Base-by-base conservation (phyloP, 2,329 filamentous ascomycete genomes). In the Talaromyces atroroseus region DNA sequence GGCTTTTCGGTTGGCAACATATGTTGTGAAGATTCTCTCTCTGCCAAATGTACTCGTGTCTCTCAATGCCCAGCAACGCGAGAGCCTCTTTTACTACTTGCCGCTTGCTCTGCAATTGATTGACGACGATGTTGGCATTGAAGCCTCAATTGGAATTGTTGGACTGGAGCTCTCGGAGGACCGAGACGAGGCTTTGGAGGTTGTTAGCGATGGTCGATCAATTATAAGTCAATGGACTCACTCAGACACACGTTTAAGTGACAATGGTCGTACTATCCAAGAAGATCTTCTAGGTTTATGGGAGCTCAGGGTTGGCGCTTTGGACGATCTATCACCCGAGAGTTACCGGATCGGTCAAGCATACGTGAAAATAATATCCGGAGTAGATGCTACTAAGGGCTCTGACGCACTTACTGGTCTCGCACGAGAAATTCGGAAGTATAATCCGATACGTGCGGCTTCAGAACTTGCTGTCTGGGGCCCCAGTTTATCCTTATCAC, bases 1-100 rank as follows among this genome's bases (percentile, higher is more conserved):
- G 54, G 84, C 90, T 1, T 82, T 89, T 14, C 81, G 92, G 55
- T 88, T 95, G 75, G 84, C 87, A 1, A 78, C 87, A 49, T 96
- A 91, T 68, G 81, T 84, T 0, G 76, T 79, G 5, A 80, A 79
- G 49, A 68, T 94, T 0, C 67, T 91, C 32, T 72, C 74, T 18
- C 69, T 68, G 1, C 70, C 70, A 2, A 68, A 74, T 20, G 52
- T 74, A 2, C 60, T 72, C 12, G 62, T 67, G 14, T 60, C 63
- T 34, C 51, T 75, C 7, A 62, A 69, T 40, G 49, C 68, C 45
- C 67, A 70, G 44, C 60, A 69, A 50, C 64, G 68, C 23, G 66
- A 72, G 55, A 65, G 71, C n/a, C 58, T 82, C 2, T 74, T 82
- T 38, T 74, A 72, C 24, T 78, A 80, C 58, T 68, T 86, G 6